A percentile compares a stretch with the other conserved stretches of the same genome.
Conservation (phyloP, 208 protist genomes). For the Wallacemonas sp. region DNA sequence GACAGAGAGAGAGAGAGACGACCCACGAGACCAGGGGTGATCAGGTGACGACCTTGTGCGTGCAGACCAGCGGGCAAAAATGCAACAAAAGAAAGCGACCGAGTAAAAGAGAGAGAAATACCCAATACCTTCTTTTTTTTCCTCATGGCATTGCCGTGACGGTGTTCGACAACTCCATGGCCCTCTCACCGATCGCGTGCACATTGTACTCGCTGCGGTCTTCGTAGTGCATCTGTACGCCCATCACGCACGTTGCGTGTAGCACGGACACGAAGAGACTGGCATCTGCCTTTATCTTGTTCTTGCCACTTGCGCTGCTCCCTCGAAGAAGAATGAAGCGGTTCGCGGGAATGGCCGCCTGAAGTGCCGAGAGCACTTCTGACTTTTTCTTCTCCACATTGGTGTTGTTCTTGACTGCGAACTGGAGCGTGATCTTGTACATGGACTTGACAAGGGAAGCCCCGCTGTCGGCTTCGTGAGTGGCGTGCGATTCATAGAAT, state of each 20-base stretch:
- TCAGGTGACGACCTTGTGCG: neutral
- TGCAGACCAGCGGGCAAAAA: neutral
- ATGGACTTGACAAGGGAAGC: slow-evolving; percentile 17
- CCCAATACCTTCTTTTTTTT: slow-evolving; percentile 3
- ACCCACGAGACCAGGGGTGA: neutral
- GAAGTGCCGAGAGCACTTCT: slow-evolving; percentile 36
- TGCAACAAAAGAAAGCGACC: slow-evolving; percentile 8
- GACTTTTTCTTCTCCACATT: slow-evolving; percentile 66
- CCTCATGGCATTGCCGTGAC: slow-evolving; percentile 17
- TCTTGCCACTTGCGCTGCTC: slow-evolving; percentile 7
- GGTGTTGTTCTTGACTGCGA: slow-evolving; percentile 86
- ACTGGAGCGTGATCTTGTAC: slow-evolving; percentile 48
- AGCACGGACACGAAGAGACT: slow-evolving; percentile 51
- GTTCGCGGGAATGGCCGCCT: slow-evolving; percentile 61
- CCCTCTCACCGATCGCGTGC: slow-evolving; percentile 50
- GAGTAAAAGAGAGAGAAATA: slow-evolving; percentile 17
- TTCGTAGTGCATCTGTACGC: slow-evolving; percentile 49
- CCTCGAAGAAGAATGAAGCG: slow-evolving; percentile 69
- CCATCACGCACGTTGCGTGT: slow-evolving; percentile 79
- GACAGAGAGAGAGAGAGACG: slow-evolving; percentile 1
- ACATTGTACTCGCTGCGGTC: slow-evolving; percentile 65
- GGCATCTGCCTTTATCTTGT: slow-evolving; percentile 12
- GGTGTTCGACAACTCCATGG: slow-evolving; percentile 50
- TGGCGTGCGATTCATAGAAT: neutral
- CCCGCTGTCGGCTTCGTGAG: neutral